Evolutionary conservation across 805 yeast species (phyloP), one percentile per base, ranked within the genome.

Genomic region (Wilhelminamyces savonicus): DNA sequence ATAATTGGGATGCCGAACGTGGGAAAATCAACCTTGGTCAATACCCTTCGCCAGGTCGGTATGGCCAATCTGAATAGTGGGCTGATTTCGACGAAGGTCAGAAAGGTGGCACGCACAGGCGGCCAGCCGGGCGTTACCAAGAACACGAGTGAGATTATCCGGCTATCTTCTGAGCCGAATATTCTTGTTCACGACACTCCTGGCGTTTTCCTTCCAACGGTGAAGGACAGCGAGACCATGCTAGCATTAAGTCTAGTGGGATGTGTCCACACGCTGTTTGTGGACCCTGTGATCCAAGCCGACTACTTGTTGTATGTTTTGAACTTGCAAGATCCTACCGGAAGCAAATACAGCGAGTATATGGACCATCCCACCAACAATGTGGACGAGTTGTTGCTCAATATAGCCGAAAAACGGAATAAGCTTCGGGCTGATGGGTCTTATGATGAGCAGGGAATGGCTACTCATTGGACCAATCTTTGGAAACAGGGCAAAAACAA

Each of bases 1-100:
- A 74, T 90, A 26, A 78, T 81, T 5, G 98, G 98, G 0, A 83
- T 92, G 92, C 98, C 98, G 1, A 92, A 92, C 51, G 94, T 87
- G n/a, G 98, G 98, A 0, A 92, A 92, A 54, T 82, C 95, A 9
- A 82, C 96, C 0, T 52, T 92, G 27, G 80, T 88, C 16, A 92
- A 92, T 47, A 66, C 80, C 0, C 57, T 88, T 29, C 58, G 96
- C 35, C 59, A 58, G 6, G 58, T 56, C 11, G 66, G 69, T 2
- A 55, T 49, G 28, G 47, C 47, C 5, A 45, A 42, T 20, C 34
- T 35, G 17, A 30, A 37, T 30, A 32, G 31, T 29, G 29, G 51
- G n/a, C 32, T 30, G 19, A 49, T 63, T 1, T 66, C 72, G 4
- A 48, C 57, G 7, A 50, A 46, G 13, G 50, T 45, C 14, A 60